phyloP scores from a whole-genome alignment of 202 grass and related monocot species.

The Elaeis oleifera region DNA sequence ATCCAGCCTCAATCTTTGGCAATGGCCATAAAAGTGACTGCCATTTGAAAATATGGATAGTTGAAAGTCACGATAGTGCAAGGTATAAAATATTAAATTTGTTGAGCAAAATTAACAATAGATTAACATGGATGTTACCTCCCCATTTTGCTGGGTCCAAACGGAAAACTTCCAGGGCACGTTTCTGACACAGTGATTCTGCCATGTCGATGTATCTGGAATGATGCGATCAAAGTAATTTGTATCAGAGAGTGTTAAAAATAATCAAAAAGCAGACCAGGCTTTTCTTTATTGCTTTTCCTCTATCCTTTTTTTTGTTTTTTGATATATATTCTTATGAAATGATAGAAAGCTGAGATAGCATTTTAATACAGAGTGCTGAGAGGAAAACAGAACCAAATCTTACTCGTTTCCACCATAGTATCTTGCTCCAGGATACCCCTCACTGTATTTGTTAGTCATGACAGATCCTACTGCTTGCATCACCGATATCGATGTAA shows the following conservation, averaged over 20 bases:
- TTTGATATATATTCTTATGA: no score
- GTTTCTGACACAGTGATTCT: conserved; percentile 84
- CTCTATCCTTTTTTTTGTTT: no score
- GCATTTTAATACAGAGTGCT: background rate
- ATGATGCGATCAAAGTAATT: conserved; percentile 19
- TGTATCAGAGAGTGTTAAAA: background rate
- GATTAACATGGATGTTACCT: conserved; percentile 34
- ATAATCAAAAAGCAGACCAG: no score
- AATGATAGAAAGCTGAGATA: no score
- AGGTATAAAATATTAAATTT: no score
- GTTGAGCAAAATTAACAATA: background rate
- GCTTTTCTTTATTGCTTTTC: no score
- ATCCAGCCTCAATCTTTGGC: no score
- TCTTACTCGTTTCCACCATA: conserved; percentile 95
- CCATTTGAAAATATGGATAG: no score
- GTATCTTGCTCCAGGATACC: conserved; percentile 97
- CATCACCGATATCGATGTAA: conserved; percentile 94
- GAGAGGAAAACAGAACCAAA: conserved; percentile 1
- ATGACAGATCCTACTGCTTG: conserved; percentile 95
- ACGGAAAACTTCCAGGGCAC: conserved; percentile 79
- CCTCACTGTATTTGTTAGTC: conserved; percentile 99
- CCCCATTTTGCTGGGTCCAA: conserved; percentile 95
- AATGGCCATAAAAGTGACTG: no score
- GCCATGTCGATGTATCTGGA: conserved; percentile 95
- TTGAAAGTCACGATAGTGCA: no score